Evolutionary conservation across 352 stramenopile species (phyloP), one percentile per base, ranked within the genome.

Genomic region (Elongisporangium anandrum): DNA sequence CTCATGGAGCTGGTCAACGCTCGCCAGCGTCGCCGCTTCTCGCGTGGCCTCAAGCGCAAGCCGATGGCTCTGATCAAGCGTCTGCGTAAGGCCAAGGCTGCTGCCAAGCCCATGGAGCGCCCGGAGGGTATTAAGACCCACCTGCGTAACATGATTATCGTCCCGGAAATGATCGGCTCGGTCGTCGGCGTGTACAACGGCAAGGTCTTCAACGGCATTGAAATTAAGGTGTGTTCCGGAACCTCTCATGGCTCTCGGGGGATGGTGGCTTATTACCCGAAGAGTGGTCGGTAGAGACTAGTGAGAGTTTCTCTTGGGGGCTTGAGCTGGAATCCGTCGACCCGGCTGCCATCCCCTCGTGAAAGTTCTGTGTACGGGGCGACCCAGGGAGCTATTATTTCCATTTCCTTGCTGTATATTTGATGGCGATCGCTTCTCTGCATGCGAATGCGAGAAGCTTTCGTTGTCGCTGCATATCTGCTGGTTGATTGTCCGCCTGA

Each of bases 111-210:
- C 54, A 90, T 98, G 66, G 98, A 99, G 85, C 98, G 98, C 81
- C 98, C 98, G 19, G 88, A 97, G 70, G 92, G 94, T 69, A 97
- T 99, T 78, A 99, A 99, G 93, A 99, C 98, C 60, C 98, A 99
- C 87, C 79, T 99, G 63, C 92, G 98, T 83, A 98, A 99, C 88
- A 99, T 99, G 97, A 99, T 99, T 77, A 99, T 99, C 74, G 94
- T 99, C 59, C 97, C 97, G 56, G 98, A 99, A 86, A 99, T 99
- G 98, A 99, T 99, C 79, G 98, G 98, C 75, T 99, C 92, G 69
- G 97, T 99, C 66, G 93, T 99, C 70, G 97, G 96, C 77, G 98
- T 99, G 60, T 99, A 99, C 96, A 99, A 99, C 83, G 97, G 98
- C 89, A 99, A 99, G 81, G 96, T 97, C 77, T 99, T 99, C 81